Evolutionary conservation across 2,329 filamentous ascomycete genomes (phyloP).

Genomic region (Alternaria ventricosa): DNA sequence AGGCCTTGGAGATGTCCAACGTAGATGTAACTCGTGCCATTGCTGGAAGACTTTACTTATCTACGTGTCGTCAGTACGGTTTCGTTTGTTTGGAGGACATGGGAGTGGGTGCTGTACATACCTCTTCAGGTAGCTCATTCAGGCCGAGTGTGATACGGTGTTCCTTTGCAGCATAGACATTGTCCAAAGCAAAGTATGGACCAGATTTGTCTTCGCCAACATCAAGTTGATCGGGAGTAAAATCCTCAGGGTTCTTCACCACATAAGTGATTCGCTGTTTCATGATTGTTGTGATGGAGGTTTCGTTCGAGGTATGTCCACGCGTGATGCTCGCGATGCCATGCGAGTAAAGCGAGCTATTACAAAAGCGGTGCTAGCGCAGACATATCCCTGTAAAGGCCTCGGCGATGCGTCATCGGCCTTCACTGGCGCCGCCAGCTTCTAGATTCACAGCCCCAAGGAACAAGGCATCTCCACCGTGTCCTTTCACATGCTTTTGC

Average conservation of each 20-base stretch:
- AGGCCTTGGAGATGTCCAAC: slow-evolving; percentile 70
- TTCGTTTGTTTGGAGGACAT: neutral
- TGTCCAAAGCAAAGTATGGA: slow-evolving; percentile 61
- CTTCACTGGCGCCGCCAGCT: slow-evolving; percentile 10
- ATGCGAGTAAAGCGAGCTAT: slow-evolving; percentile 1
- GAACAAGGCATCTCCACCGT: slow-evolving; percentile 24
- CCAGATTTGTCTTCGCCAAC: slow-evolving; percentile 52
- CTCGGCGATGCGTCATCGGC: slow-evolving; percentile 11
- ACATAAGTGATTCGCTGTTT: slow-evolving; percentile 79
- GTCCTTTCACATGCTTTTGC: slow-evolving; percentile 32
- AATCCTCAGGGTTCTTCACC: slow-evolving; percentile 68
- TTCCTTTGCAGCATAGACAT: slow-evolving; percentile 74
- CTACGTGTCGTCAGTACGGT: slow-evolving; percentile 44
- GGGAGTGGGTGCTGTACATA: slow-evolving; percentile 36
- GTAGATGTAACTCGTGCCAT: slow-evolving; percentile 76
- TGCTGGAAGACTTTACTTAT: slow-evolving; percentile 67
- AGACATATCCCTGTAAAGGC: neutral
- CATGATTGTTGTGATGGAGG: slow-evolving; percentile 53
- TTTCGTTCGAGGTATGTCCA: neutral
- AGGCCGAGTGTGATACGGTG: slow-evolving; percentile 77
- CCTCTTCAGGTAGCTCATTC: slow-evolving; percentile 74
- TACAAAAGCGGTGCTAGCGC: neutral
- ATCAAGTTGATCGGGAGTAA: slow-evolving; percentile 69
- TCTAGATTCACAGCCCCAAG: slow-evolving; percentile 22
- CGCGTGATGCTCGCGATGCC: slow-evolving; percentile 8